Evolutionary conservation across 2,329 filamentous ascomycete species (phyloP).

Genomic region (Cladosporium sp.): DNA sequence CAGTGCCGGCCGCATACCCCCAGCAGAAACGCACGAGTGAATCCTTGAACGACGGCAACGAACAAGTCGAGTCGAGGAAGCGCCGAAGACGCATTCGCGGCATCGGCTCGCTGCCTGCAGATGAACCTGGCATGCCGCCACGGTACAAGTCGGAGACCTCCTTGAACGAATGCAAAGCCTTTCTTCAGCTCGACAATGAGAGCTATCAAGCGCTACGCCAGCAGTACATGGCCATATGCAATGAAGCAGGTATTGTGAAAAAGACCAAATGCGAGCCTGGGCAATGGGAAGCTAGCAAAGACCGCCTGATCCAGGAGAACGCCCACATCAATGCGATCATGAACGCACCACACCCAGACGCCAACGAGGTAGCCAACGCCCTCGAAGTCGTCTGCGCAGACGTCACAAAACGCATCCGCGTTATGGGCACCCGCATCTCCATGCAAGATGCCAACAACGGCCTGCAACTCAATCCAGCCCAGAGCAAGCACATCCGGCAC

Average conservation of each 20-base stretch:
- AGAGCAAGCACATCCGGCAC: conserved; percentile 61
- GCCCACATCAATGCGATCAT: conserved; percentile 60
- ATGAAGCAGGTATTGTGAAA: conserved; percentile 62
- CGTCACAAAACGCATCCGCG: conserved; percentile 74
- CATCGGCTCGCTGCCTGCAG: conserved; percentile 64
- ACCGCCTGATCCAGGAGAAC: conserved; percentile 60
- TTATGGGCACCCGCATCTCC: conserved; percentile 60
- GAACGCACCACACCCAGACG: conserved; percentile 49
- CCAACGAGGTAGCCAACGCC: conserved; percentile 61
- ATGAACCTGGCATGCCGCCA: conserved; percentile 59
- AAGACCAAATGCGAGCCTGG: conserved; percentile 71
- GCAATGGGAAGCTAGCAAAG: conserved; percentile 67
- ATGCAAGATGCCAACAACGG: conserved; percentile 70
- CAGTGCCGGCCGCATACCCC: not conserved
- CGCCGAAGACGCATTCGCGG: conserved; percentile 62
- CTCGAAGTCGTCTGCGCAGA: conserved; percentile 76
- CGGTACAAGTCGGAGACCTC: conserved; percentile 80
- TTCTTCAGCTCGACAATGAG: conserved; percentile 58
- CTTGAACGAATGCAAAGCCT: conserved; percentile 69
- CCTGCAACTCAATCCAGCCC: conserved; percentile 63
- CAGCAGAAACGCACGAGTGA: not conserved
- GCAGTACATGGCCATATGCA: conserved; percentile 66
- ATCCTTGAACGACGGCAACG: conserved; percentile 46
- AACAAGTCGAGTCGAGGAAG: conserved; percentile 60
- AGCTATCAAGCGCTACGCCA: conserved; percentile 62